Base-by-base conservation (phyloP, 192 early-diverging fungal genomes). In the Rhizoclosmatium sp. region DNA sequence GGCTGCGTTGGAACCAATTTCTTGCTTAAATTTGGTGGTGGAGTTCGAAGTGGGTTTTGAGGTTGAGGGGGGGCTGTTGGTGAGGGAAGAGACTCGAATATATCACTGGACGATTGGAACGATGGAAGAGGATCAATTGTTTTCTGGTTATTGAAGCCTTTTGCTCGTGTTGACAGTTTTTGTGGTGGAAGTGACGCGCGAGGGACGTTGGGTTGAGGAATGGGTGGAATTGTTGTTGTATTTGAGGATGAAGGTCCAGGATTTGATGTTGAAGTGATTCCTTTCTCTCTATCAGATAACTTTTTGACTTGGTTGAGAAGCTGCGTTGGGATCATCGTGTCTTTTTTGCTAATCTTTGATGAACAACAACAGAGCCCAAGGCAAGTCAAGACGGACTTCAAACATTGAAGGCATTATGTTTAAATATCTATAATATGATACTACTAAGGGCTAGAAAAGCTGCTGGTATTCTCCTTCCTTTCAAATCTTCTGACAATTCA, bases 101-200 rank as follows among this genome's bases (percentile, higher is more conserved):
- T 42, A 47, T 67, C 66, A 10, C n/a, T 40, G 4, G 75, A 78
- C 54, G 23, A 41, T 45, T 44, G 14, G 64, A 66, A 75, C 21
- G 19, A 40, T 19, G 62, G 64, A 16, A 72, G 66, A 21, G 70
- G 70, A 65, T 60, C 47, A 44, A 60, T 61, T n/a, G 4, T 9
- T 48, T 47, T 69, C 9, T 44, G 23, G 41, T 56, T 69, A 42
- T 40, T 40, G 69, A 73, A 71, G 7, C 47, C 66, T 78, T 66
- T 71, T 2, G 78, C 19, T 21, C 78, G 78, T 47, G 74, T 78
- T 2, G 77, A 78, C 12, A 64, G 48, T 7, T 75, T 78, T 59
- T 78, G 77, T 71, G 77, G 40, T 21, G 70, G 70, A 47, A 59
- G 70, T 54, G 5, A 51, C 70, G 66, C 4, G 7, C 44, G 41